A percentile compares a stretch with the other conserved stretches of the same genome.
Conservation (phyloP, 1,284 basidiomycete species). For the Mycosarcoma maydis region DNA sequence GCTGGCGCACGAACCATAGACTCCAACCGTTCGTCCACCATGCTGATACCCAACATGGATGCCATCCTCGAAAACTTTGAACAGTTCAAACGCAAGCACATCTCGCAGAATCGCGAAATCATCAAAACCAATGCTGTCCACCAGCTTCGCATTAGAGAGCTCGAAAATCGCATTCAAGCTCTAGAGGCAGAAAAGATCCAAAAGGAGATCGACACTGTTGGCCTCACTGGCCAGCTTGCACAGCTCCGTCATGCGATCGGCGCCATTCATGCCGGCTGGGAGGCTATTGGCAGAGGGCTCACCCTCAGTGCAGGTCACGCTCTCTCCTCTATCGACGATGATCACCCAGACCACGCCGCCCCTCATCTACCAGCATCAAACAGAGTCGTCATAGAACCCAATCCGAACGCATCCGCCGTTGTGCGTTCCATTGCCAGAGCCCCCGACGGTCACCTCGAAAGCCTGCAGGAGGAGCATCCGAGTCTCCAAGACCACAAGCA, state of each 20-base stretch:
- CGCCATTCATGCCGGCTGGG: conserved; percentile 53
- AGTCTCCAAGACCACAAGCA: not conserved
- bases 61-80: conserved; percentile 63
- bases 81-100: conserved; percentile 63
- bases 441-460: conserved; percentile 36
- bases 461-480: conserved; percentile 26
- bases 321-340: not conserved
- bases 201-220: conserved; percentile 24
- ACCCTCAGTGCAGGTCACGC: conserved; percentile 7
- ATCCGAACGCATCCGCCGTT: conserved; percentile 33
- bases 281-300: conserved; percentile 53
- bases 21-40: conserved; percentile 28
- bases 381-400: conserved; percentile 23
- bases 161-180: conserved; percentile 54
- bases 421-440: conserved; percentile 33
- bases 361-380: conserved; percentile 16
- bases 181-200: conserved; percentile 56
- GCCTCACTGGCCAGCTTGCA: conserved; percentile 41
- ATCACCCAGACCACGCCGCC: not conserved
- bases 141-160: conserved; percentile 59
- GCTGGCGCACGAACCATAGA: conserved; percentile 16
- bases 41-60: conserved; percentile 52
- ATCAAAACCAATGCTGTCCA: conserved; percentile 60
- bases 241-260: conserved; percentile 51
- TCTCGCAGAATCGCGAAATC: conserved; percentile 64